phyloP scores from a whole-genome alignment of 352 stramenopile genomes.

The Pythium phragmiticola region DNA sequence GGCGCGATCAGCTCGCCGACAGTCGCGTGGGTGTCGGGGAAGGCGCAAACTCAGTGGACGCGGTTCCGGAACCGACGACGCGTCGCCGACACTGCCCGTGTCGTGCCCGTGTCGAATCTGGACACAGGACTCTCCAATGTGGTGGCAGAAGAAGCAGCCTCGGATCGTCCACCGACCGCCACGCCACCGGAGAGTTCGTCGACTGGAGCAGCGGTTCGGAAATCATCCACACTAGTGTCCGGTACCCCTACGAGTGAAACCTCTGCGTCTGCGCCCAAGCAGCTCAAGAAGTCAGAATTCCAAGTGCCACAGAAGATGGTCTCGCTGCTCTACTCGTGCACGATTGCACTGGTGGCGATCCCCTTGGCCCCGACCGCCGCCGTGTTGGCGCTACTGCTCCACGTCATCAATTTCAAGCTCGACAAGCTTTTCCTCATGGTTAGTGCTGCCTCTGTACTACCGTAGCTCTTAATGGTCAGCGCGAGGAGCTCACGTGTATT shows the following conservation, averaged over 20 bases:
- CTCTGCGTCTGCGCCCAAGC: background rate
- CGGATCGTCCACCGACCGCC: no score
- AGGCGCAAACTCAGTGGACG: slow-evolving; percentile 9
- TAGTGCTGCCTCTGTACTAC: background rate
- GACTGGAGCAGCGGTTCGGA: background rate
- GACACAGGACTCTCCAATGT: no score
- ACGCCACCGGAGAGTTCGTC: background rate
- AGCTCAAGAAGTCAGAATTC: slow-evolving; percentile 57
- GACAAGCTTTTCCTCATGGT: slow-evolving; percentile 75
- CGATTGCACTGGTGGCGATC: slow-evolving; percentile 67
- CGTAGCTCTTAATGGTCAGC: background rate
- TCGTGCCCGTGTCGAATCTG: background rate
- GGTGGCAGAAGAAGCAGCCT: no score
- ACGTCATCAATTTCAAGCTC: slow-evolving; percentile 82
- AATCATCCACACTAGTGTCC: background rate
- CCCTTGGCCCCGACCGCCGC: slow-evolving; percentile 60
- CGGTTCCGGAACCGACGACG: slow-evolving; percentile 8
- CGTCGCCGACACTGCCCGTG: background rate
- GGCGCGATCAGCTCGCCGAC: slow-evolving; percentile 35
- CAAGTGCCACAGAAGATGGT: slow-evolving; percentile 83
- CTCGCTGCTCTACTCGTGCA: slow-evolving; percentile 74
- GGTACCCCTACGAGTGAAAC: background rate
- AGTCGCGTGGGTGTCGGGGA: slow-evolving; percentile 21
- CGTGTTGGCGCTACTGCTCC: slow-evolving; percentile 51
- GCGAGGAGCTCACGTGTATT: background rate